These are phyloP conservation scores for Paramecium pentaurelia DNA, from an alignment of 73 alveolate species.

Conservation along the genomic window DNA sequence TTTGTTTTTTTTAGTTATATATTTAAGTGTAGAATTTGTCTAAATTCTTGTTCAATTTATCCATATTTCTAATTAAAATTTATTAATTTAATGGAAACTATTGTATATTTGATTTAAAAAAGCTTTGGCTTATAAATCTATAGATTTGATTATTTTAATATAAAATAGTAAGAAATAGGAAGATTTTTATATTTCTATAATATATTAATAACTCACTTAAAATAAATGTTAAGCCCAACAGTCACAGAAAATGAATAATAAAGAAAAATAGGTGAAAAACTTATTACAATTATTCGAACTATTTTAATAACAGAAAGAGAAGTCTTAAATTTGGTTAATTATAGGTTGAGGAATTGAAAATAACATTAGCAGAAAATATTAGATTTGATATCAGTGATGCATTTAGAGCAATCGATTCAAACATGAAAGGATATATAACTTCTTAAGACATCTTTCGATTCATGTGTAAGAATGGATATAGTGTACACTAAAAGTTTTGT, in stretches of 20 bases:
- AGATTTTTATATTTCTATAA: not conserved
- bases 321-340: not conserved
- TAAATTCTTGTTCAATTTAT: not conserved
- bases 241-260: not conserved
- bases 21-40: not conserved
- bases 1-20: not conserved
- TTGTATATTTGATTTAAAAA: not conserved
- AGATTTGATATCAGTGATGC: constrained; percentile 50
- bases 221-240: not conserved
- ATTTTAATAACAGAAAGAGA: constrained; percentile 3
- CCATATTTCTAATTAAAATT: not conserved
- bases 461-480: constrained; percentile 40
- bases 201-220: not conserved
- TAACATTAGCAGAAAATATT: constrained; percentile 18
- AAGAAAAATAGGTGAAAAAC: not conserved
- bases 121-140: not conserved
- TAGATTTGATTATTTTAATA: not conserved
- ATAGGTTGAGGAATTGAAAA: constrained; percentile 41
- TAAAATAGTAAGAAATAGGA: not conserved
- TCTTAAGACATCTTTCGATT: not conserved
- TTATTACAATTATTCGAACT: not conserved
- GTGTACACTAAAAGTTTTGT: not conserved
- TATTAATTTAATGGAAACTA: not conserved
- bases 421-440: constrained; percentile 23
- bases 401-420: constrained; percentile 38